A percentile compares a stretch with the other conserved stretches of the same genome.
phyloP scores from a whole-genome alignment of 495 filamentous ascomycete genomes.

The Arthonia radiata region DNA sequence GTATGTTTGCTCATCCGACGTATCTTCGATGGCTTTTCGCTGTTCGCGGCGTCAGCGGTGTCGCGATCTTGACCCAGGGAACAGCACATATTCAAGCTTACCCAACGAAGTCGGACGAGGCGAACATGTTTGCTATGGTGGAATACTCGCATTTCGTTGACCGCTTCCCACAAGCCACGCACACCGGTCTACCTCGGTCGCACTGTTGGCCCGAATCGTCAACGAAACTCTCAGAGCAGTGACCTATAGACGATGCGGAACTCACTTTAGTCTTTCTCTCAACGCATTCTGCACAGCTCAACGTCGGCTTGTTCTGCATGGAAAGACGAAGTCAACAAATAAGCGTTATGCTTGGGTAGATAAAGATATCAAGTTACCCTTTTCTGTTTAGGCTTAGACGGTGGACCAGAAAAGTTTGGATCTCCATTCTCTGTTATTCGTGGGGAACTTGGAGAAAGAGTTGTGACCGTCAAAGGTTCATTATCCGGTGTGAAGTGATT shows the following conservation, averaged over 20 bases:
- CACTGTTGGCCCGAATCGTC: slow-evolving; percentile 12
- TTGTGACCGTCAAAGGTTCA: too few relatives aligned
- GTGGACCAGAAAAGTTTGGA: too few relatives aligned
- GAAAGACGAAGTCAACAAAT: too few relatives aligned
- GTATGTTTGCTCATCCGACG: slow-evolving; percentile 1
- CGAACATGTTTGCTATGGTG: slow-evolving; percentile 38
- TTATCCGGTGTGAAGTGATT: too few relatives aligned
- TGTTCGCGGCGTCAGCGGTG: slow-evolving; percentile 1
- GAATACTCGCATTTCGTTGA: slow-evolving; percentile 46
- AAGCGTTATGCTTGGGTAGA: too few relatives aligned
- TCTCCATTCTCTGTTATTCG: too few relatives aligned
- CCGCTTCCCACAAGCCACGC: slow-evolving; percentile 45
- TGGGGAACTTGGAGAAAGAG: too few relatives aligned
- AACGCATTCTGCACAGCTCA: slow-evolving; percentile 49
- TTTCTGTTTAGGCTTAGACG: too few relatives aligned
- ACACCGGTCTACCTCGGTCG: slow-evolving; percentile 20
- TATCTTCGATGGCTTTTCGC: slow-evolving; percentile 2
- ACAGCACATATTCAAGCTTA: background rate
- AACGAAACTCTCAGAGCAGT: slow-evolving; percentile 2
- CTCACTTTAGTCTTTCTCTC: slow-evolving; percentile 36
- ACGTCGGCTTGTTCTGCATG: slow-evolving; percentile 56
- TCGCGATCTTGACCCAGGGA: slow-evolving; percentile 7
- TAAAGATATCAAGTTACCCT: too few relatives aligned
- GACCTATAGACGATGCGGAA: slow-evolving; percentile 1
- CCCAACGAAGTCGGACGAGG: slow-evolving; percentile 22